Percentiles rank a stretch among this genome's conserved stretches.
Conservation (phyloP, 345 rosid species). For the Eucalyptus sp. region DNA sequence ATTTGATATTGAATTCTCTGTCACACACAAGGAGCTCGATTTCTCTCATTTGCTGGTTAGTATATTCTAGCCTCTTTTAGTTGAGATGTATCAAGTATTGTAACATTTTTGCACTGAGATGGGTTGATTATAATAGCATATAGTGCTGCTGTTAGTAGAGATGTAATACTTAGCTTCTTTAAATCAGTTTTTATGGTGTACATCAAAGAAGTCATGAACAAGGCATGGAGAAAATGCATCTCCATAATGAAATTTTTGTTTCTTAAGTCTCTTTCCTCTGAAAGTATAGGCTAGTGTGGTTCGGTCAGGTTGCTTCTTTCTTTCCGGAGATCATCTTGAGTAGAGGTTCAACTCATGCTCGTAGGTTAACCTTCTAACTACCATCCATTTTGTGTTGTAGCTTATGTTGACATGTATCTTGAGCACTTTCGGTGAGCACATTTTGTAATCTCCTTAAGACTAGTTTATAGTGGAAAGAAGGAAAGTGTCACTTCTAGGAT, state of each 20-base stretch:
- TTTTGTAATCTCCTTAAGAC: neutral
- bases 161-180: neutral
- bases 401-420: neutral
- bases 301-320: neutral
- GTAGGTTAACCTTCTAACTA: neutral
- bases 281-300: neutral
- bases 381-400: neutral
- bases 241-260: neutral
- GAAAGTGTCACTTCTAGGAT: neutral
- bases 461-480: neutral
- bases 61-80: neutral
- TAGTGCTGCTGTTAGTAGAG: neutral
- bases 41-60: conserved; percentile 97
- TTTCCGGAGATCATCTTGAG: neutral
- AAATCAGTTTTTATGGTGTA: neutral
- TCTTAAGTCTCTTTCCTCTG: neutral
- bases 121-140: neutral
- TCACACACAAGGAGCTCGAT: conserved; percentile 96
- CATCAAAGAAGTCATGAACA: neutral
- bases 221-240: neutral
- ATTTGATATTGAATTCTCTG: conserved; percentile 93
- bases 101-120: neutral
- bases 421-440: neutral
- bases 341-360: neutral
- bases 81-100: neutral